These are phyloP conservation scores for Leccinum ochraceum DNA, from an alignment of 768 basidiomycete genomes.

Conservation along the genomic window DNA sequence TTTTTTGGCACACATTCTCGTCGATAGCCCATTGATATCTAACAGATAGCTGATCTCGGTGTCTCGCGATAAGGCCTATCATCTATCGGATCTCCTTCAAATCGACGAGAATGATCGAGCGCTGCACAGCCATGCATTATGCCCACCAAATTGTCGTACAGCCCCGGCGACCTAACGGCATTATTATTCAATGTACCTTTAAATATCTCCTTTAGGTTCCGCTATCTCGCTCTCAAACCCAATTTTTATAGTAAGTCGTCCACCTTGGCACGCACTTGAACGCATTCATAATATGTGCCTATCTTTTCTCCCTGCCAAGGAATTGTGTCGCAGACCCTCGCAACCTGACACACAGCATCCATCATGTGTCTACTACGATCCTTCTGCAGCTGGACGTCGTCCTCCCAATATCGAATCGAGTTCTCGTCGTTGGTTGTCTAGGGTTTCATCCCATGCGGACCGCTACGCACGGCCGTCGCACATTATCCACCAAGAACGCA, in stretches of 20 bases:
- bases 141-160: background rate
- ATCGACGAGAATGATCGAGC: conserved; percentile 14
- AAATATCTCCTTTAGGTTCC: background rate
- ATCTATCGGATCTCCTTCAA: background rate
- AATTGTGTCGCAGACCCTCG: background rate
- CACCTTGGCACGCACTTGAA: background rate
- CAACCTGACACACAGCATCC: background rate
- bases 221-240: background rate
- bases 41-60: background rate
- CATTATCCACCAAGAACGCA: background rate
- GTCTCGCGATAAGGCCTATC: background rate
- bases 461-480: background rate
- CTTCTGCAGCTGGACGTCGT: background rate
- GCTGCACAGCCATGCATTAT: background rate
- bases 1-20: background rate
- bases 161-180: background rate
- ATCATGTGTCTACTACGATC: background rate
- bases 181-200: background rate
- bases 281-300: background rate
- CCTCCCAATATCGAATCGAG: background rate
- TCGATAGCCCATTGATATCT: background rate
- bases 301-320: background rate
- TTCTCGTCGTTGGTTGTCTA: background rate
- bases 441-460: background rate
- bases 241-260: background rate